A percentile compares a stretch with the other conserved stretches of the same genome.
phyloP scores from a whole-genome alignment of 2,329 filamentous ascomycete genomes.

The Aureobasidium lini region DNA sequence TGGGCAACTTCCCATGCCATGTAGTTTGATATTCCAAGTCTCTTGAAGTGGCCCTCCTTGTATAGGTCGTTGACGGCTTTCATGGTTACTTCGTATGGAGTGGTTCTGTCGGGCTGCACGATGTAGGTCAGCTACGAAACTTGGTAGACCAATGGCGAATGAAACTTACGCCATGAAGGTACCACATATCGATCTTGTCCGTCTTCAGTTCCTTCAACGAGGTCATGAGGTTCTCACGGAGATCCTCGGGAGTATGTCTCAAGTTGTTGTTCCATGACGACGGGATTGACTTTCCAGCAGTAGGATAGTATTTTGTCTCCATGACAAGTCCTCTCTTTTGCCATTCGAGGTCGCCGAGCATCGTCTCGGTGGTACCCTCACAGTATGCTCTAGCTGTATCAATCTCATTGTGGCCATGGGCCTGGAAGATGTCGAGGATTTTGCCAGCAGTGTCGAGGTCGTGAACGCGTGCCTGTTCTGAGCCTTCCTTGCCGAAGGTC shows the following conservation, averaged over 20 bases:
- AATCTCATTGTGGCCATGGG: constrained; percentile 25
- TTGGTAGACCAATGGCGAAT: neutral
- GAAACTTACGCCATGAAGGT: constrained; percentile 35
- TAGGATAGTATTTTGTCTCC: constrained; percentile 25
- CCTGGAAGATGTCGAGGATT: constrained; percentile 24
- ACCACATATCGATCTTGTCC: constrained; percentile 41
- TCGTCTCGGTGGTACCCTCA: constrained; percentile 22
- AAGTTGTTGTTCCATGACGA: constrained; percentile 17
- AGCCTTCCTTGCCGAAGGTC: constrained; percentile 19
- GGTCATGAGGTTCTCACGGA: constrained; percentile 29
- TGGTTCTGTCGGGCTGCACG: constrained; percentile 36
- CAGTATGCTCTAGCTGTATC: constrained; percentile 25
- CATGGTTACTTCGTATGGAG: constrained; percentile 41
- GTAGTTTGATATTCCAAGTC: constrained; percentile 42
- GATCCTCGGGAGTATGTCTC: constrained; percentile 25
- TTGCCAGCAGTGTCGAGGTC: constrained; percentile 17
- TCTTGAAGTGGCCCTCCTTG: constrained; percentile 38
- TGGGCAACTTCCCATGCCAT: constrained; percentile 40
- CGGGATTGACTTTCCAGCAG: constrained; percentile 15
- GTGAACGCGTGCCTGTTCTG: constrained; percentile 22
- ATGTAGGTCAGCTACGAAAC: neutral
- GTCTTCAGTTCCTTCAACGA: constrained; percentile 34
- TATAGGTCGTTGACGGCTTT: constrained; percentile 40
- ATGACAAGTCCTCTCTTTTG: constrained; percentile 22
- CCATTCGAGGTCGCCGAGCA: constrained; percentile 24